Conservation (phyloP, 805 yeast species). For the Metschnikowia vanudenii region DNA sequence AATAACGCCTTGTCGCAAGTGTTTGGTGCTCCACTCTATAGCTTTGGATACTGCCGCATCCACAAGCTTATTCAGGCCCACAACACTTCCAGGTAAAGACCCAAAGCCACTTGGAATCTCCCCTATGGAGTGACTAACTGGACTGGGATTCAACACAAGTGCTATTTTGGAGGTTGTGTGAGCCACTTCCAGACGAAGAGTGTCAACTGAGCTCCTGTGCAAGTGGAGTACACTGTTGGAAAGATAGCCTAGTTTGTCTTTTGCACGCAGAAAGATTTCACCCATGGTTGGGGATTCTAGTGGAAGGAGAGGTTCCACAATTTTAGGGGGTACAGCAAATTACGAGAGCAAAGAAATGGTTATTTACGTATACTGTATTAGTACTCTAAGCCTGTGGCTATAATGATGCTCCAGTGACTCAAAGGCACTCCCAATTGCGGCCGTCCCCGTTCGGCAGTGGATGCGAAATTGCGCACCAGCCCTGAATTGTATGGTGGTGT, state of each 20-base stretch:
- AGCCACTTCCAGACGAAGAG: conserved; percentile 1
- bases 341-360: too few species aligned
- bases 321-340: too few species aligned
- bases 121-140: conserved; percentile 3
- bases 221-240: conserved; percentile 1
- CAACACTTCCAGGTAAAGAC: background rate
- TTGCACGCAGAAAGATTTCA: conserved; percentile 5
- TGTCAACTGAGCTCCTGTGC: conserved; percentile 3
- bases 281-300: background rate
- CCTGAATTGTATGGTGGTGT: too few species aligned
- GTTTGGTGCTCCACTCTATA: conserved; percentile 6
- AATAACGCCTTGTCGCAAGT: background rate
- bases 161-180: conserved; percentile 5
- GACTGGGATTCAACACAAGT: conserved; percentile 8
- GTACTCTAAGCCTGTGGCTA: too few species aligned
- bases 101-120: conserved; percentile 4
- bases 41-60: conserved; percentile 2
- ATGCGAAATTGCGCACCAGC: too few species aligned
- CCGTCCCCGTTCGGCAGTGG: too few species aligned
- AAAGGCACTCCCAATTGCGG: too few species aligned
- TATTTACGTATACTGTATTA: too few species aligned
- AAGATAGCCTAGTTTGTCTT: background rate
- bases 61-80: background rate
- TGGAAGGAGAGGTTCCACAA: too few species aligned
- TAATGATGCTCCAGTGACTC: too few species aligned